Conservation (phyloP, 768 basidiomycete genomes). For the Tulasnella sp. region DNA sequence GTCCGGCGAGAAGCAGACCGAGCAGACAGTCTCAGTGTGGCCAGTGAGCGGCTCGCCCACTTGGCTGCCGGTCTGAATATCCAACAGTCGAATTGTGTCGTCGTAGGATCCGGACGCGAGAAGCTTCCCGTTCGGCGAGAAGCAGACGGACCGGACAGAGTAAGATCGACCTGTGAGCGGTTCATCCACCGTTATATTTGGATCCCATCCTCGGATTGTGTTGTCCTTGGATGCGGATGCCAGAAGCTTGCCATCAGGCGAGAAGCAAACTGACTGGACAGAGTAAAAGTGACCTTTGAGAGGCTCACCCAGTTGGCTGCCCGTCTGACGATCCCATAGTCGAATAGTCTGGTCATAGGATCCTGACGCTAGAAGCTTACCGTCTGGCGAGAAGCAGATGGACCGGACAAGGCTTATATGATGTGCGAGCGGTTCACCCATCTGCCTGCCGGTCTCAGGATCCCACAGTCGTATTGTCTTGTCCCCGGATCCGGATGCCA, state of each 20-base stretch:
- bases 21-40: not conserved
- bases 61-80: not conserved
- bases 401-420: not conserved
- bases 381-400: conserved; percentile 20
- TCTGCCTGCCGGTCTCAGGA: not conserved
- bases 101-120: not conserved
- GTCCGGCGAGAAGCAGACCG: not conserved
- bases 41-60: not conserved
- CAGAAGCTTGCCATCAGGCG: not conserved
- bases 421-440: not conserved
- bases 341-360: not conserved
- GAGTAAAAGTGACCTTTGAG: not conserved
- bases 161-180: not conserved
- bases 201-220: not conserved
- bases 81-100: not conserved
- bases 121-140: not conserved
- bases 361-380: conserved; percentile 13
- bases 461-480: not conserved
- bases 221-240: not conserved
- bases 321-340: conserved; percentile 2
- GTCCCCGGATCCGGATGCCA: not conserved
- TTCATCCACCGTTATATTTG: not conserved
- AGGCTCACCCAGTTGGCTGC: not conserved
- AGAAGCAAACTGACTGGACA: not conserved
- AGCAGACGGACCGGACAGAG: not conserved